Base-by-base conservation (phyloP, 2,329 filamentous ascomycete genomes). In the Orbilia blumenaviensis region DNA sequence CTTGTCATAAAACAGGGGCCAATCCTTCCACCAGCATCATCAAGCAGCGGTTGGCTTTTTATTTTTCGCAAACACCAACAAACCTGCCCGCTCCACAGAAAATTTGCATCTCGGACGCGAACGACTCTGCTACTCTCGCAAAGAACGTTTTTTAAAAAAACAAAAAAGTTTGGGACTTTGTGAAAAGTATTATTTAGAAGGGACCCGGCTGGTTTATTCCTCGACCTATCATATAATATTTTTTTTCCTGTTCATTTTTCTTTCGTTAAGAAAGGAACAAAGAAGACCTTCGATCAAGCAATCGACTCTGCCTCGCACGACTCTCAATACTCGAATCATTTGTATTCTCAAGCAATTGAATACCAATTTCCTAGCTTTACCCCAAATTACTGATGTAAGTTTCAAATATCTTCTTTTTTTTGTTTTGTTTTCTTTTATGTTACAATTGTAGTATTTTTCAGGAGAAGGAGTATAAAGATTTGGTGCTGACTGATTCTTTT, bases 1-100 rank as follows among this genome's bases (percentile, higher is more conserved):
- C 63, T 67, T 75, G 50, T 32, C 56, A 38, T 52, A 63, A 52
- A 74, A 75, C 71, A 75, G 71, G 71, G 71, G 71, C 71, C 71
- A 32, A 50, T 75, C 62, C 54, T 42, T 74, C 63, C 62, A 74
- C 69, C 67, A 58, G 69, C 69, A 75, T 75, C 63, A 67, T 68
- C 56, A 44, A 75, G 56, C 71, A 67, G 48, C 69, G 63, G 71
- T 75, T 75, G 71, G 71, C 63, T 75, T 75, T 67, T 72, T 72
- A 50, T 21, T 66, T 32, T 62, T 60, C 54, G 63, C 63, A 75
- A 75, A 75, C 71, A 75, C 71, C 71, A 62, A 68, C 56, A 67
- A 46, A 25, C 50, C 64, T 67, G 23, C 36, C 41, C 69, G 27
- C 62, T 54, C 46, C 60, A 18, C 60, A 42, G 44, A 32, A 50